phyloP scores from a whole-genome alignment of 306 rosid genomes.

The Carpinus fangiana region DNA sequence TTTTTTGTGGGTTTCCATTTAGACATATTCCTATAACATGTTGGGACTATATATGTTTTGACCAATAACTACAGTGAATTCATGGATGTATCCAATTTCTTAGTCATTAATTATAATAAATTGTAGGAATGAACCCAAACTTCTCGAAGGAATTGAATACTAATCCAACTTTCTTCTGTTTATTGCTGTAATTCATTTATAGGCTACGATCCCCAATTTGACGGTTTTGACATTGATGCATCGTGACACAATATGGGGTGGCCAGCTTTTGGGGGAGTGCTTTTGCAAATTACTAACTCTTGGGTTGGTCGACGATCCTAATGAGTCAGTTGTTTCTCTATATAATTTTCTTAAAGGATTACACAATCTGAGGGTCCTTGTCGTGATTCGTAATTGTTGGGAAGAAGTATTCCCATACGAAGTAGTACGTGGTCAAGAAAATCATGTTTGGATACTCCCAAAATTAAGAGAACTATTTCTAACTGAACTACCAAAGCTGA shows the following conservation, averaged over 20 bases:
- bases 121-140: neutral
- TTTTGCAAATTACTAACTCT: too few species aligned
- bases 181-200: neutral
- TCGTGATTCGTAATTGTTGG: too few species aligned
- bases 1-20: neutral
- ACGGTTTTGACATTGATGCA: fast-evolving
- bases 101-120: neutral
- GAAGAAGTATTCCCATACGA: constrained; percentile 6
- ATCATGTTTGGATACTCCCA: neutral
- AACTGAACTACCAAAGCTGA: fast-evolving
- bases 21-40: too few species aligned
- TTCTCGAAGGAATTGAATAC: neutral
- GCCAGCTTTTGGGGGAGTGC: too few species aligned
- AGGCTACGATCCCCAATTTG: constrained; percentile 15
- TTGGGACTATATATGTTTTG: too few species aligned
- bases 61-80: neutral
- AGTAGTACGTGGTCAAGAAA: neutral
- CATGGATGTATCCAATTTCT: neutral
- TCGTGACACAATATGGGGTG: too few species aligned
- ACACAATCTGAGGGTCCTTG: too few species aligned
- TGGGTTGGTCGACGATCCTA: too few species aligned
- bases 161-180: neutral
- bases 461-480: neutral
- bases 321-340: too few species aligned
- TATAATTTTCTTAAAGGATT: too few species aligned